phyloP scores from a whole-genome alignment of 2,329 filamentous ascomycete species.

The Colletotrichum abscissum region DNA sequence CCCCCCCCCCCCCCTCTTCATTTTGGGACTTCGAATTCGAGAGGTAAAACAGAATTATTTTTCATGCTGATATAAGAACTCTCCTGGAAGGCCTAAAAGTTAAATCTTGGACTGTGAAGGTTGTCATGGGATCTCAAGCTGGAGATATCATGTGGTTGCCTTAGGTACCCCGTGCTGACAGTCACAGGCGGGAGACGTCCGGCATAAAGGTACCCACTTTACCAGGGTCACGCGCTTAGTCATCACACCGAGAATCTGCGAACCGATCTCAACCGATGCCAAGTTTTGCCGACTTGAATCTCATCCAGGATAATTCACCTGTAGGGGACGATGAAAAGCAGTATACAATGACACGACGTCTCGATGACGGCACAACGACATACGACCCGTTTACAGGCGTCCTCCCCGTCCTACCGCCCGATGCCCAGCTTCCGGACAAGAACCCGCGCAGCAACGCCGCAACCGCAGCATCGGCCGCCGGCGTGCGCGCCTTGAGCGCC shows the following conservation, averaged over 20 bases:
- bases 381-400: constrained; percentile 46
- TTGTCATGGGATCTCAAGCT: not conserved
- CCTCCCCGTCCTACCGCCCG: constrained; percentile 58
- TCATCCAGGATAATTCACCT: not conserved
- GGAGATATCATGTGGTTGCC: not conserved
- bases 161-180: not conserved
- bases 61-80: no score
- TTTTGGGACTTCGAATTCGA: no score
- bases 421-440: constrained; percentile 54
- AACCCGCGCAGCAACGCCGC: constrained; percentile 65
- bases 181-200: not conserved
- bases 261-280: constrained; percentile 31
- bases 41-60: no score
- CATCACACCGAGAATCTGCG: not conserved
- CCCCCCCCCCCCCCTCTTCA: no score
- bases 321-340: constrained; percentile 25
- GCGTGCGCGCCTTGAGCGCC: constrained; percentile 84
- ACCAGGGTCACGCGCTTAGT: constrained; percentile 18
- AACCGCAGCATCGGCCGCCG: constrained; percentile 84
- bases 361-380: constrained; percentile 30
- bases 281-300: constrained; percentile 26
- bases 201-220: not conserved
- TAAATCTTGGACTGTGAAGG: not conserved
- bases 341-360: constrained; percentile 34
- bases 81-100: no score